Evolutionary conservation across 2,329 filamentous ascomycete species (phyloP).

Genomic region (Aspergillus texensis): DNA sequence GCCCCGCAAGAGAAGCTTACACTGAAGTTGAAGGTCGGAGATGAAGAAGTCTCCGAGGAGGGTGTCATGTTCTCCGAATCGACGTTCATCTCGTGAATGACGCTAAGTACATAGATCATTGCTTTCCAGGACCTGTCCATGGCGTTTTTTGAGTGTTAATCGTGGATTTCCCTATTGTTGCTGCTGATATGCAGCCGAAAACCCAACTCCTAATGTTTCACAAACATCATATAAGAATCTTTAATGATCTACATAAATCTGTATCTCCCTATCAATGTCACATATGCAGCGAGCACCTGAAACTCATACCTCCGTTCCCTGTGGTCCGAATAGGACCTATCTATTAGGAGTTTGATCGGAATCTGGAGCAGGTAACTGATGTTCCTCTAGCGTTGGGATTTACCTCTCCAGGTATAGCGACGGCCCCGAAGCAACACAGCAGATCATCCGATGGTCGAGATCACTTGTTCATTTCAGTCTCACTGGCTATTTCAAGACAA

Average conservation of each 20-base stretch:
- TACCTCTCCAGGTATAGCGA: not conserved
- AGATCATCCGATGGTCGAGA: not conserved
- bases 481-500: too few species aligned
- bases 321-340: not conserved
- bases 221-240: conserved; percentile 29
- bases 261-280: not conserved
- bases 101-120: conserved; percentile 33
- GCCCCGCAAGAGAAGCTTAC: conserved; percentile 65
- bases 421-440: not conserved
- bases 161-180: conserved; percentile 30
- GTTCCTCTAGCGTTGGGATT: not conserved
- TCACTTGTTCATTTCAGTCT: not conserved
- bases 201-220: conserved; percentile 21
- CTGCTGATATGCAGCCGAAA: conserved; percentile 18
- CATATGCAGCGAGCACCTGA: not conserved
- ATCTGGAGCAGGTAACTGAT: not conserved
- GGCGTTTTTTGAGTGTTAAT: conserved; percentile 37
- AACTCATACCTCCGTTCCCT: conserved; percentile 7
- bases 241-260: conserved; percentile 25
- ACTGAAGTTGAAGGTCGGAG: conserved; percentile 83
- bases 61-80: conserved; percentile 84
- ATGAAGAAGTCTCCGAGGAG: conserved; percentile 75
- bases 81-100: conserved; percentile 80
- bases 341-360: not conserved
- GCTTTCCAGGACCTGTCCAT: conserved; percentile 23